Evolutionary conservation across 495 filamentous ascomycete genomes (phyloP), one percentile per base, ranked within the genome.

Genomic region (Annulohypoxylon stygium): DNA sequence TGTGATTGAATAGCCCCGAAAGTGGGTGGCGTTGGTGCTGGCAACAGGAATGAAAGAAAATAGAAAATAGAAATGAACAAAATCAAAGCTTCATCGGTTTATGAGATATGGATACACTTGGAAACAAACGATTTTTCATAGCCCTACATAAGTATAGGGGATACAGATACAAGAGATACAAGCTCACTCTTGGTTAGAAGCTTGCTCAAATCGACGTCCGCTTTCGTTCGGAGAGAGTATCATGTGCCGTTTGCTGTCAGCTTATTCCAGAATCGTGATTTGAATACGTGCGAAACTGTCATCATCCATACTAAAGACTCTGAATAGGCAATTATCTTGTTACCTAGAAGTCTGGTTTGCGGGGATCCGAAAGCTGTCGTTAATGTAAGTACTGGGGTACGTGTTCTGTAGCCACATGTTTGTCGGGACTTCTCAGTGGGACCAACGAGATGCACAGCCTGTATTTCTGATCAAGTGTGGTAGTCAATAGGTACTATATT

Each of bases 71-170:
- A 45, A 45, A 45, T 9, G 18, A 43, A 43, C 39, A 43, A 39
- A 43, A 43, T 11, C 18, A 47, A 47, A 47, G 43, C 4, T 1
- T 57, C 10, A 57, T 37, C n/a, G 53, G 53, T 20, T 37, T 57
- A 57, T 36, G 53, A 57, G 23, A 34, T 16, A 33, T 26, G 30
- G 30, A 57, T 57, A 57, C n/a, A 37, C 33, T 57, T 57, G 50
- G 50, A 54, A 54, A 54, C 25, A 34, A 25, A 34, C 23, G 23
- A 11, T 54, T 26, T 12, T 33, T 14, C 25, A 54, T 33, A 54
- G 50, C 39, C 39, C 39, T 14, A 14, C 12, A 43, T 26, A 54
- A 14, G 16, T 1, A 37, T n/a, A 14, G 14, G 33, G n/a, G 4
- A 57, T 37, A 6, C 30, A 30, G 30, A 30, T 30, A 30, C 30